Base-by-base conservation (phyloP, 2,329 filamentous ascomycete genomes). In the Graphiopsis chlorocephala region DNA sequence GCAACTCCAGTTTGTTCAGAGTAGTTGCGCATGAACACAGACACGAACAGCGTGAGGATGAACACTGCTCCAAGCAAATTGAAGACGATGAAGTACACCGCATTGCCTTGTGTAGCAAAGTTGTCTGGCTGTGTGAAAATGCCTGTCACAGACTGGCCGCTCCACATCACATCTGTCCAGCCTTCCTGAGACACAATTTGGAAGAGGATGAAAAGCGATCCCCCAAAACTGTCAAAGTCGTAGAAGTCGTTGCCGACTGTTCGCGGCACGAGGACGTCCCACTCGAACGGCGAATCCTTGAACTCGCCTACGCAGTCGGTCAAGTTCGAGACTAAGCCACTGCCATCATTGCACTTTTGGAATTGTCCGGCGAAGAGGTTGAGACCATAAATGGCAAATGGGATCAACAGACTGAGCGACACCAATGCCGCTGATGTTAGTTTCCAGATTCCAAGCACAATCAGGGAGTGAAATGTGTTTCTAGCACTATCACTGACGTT, bases 21-120 rank as follows among this genome's bases (percentile, higher is more conserved):
- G 78, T 99, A 99, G 77, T 97, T 99, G 67, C 95, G 92, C 95
- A 99, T 99, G 77, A 99, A 99, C 67, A 99, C 95, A 64, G 95
- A 98, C 56, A 99, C 96, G 77, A 99, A 99, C 74, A 99, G 82
- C 1, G 95, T 99, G 74, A 99, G 84, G 67, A 99, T 90, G 79
- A 99, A 99, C 68, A 99, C 94, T 0, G 95, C 95, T 33, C 93
- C 93, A 72, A 99, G 84, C 75, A 99, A 86, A 78, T 99, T 99
- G 87, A 98, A 99, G 4, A 94, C 84, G 64, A 99, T 87, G 75
- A 99, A 97, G 82, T 97, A 99, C 38, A 98, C 77, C 0, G 92
- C 93, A 69, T 99, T 98, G 47, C 90, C 93, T 72, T 93, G 87
- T 1, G 90, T 86, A 1, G 86, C 83, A 67, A 88, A 88, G 33